Evolutionary conservation across 768 basidiomycete genomes (phyloP).

Genomic region (Termitomyces sp.): DNA sequence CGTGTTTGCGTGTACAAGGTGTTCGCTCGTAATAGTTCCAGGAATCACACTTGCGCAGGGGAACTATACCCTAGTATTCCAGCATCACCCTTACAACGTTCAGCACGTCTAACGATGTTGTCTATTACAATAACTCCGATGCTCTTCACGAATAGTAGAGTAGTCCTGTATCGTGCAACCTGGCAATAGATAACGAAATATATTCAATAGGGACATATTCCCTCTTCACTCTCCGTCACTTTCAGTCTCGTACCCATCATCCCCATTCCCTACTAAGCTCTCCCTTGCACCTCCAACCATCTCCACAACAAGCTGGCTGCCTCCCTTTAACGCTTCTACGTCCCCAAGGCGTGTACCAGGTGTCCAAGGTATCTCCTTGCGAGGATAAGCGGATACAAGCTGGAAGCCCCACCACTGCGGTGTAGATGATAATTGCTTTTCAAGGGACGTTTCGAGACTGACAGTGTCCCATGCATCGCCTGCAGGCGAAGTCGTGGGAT

Average conservation of each 20-base stretch:
- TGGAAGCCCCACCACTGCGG: conserved; percentile 69
- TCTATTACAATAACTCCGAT: background rate
- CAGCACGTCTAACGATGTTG: background rate
- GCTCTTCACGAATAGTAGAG: background rate
- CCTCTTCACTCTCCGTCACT: background rate
- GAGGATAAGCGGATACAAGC: conserved; percentile 64
- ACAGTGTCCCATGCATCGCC: conserved; percentile 27
- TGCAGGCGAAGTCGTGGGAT: conserved; percentile 37
- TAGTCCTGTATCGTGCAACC: background rate
- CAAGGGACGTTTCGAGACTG: conserved; percentile 29
- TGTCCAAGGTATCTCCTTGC: conserved; percentile 53
- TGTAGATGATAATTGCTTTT: conserved; percentile 12
- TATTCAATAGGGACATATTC: background rate
- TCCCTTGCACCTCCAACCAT: background rate
- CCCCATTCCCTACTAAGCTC: background rate
- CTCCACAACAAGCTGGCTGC: conserved; percentile 22
- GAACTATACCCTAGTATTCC: background rate
- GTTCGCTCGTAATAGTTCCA: background rate
- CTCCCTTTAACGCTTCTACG: conserved; percentile 46
- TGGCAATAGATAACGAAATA: background rate
- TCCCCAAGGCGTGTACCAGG: conserved; percentile 31
- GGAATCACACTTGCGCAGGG: background rate
- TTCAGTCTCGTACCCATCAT: background rate
- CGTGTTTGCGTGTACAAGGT: background rate
- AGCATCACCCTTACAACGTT: no score